Base-by-base conservation (phyloP, 75 land plant species). In the Pinus taeda region DNA sequence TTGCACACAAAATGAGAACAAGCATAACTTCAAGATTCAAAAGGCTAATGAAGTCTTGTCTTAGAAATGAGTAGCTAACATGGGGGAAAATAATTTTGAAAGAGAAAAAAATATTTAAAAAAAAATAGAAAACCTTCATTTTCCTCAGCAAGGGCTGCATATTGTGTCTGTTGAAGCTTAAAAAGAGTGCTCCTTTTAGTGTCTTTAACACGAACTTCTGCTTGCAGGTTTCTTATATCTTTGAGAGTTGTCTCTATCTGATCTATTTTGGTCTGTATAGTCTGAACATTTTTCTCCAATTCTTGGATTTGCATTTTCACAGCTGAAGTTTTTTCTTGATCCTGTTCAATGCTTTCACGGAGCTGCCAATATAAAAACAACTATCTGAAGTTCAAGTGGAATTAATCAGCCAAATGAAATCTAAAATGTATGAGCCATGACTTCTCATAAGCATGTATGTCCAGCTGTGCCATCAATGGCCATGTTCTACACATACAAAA, bases 301-400 rank as follows among this genome's bases (percentile, higher is more conserved):
- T 92, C 93, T 37, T 83, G 81, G 13, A 94, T 97, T 83, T 92
- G 93, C 59, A 20, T 56, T 78, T 88, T 86, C 55, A 92, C 59
- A 57, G 78, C 59, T 59, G 85, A 86, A 59, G 89, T 70, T 78
- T 88, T 90, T 69, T 86, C 93, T 80, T 90, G 85, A 79, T 97
- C 99, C 81, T 90, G 91, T 60, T 84, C 74, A 73, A 94, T 97
- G 81, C 83, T 97, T 76, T 92, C 95, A 37, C 93, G 91, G 55
- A 97, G 90, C 99, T 97, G 87, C 70, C 75, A 39, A 57, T 53
- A 63, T 63, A 71, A 72, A n/a, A 72, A 60, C 24, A 70, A 57
- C 21, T 15, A 58, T 33, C 33, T 12, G 7, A 69, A 42, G 39
- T 12, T 22, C 14, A 39, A 15, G n/a, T 69, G 72, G 13, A 42